phyloP scores from a whole-genome alignment of 2,329 filamentous ascomycete species.

The Gliomastix tumulicola region DNA sequence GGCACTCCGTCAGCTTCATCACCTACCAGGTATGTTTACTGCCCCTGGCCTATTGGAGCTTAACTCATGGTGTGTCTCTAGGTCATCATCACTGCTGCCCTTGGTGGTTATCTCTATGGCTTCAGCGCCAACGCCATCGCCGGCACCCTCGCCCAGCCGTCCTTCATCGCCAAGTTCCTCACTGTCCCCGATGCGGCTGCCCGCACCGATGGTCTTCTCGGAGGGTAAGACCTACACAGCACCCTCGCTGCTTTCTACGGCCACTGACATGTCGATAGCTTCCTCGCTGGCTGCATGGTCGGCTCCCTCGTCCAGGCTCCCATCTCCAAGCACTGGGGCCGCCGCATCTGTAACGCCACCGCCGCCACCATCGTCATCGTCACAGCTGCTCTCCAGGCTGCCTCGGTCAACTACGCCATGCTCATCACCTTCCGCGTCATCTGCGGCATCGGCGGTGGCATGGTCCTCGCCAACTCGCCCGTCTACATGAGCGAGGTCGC shows the following conservation, averaged over 20 bases:
- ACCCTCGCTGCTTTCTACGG: not conserved
- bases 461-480: constrained; percentile 26
- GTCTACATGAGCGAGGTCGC: constrained; percentile 27
- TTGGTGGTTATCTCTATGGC: constrained; percentile 8
- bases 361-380: constrained; percentile 7
- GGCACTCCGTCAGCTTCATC: not conserved
- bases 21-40: not conserved
- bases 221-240: not conserved
- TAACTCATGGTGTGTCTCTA: constrained; percentile 1
- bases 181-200: constrained; percentile 2
- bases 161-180: constrained; percentile 9
- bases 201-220: not conserved
- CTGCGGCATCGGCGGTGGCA: constrained; percentile 22
- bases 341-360: constrained; percentile 6
- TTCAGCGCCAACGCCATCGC: constrained; percentile 11
- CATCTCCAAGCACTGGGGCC: constrained; percentile 8
- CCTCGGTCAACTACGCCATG: constrained; percentile 7
- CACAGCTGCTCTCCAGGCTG: constrained; percentile 7
- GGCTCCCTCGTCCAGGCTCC: constrained; percentile 9
- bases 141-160: constrained; percentile 9
- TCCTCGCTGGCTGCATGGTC: constrained; percentile 8
- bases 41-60: not conserved
- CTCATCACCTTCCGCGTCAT: constrained; percentile 6
- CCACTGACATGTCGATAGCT: not conserved
- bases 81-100: constrained; percentile 9